Evolutionary conservation across 768 basidiomycete genomes (phyloP).

Genomic region (Paxillus involutus): DNA sequence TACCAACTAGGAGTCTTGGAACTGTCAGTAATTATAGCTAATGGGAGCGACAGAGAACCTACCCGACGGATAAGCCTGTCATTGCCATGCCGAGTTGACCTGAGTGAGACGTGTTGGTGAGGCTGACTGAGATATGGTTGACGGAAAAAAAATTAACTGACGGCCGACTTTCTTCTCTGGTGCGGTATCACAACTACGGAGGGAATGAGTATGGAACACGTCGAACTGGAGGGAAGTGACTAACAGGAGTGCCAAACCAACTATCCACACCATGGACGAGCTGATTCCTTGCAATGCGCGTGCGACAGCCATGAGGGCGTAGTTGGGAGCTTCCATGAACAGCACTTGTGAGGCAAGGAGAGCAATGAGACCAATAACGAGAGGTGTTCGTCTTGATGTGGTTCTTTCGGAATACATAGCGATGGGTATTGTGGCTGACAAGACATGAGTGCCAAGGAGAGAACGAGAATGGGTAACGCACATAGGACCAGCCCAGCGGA

Average conservation of each 20-base stretch:
- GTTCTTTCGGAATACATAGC: constrained; percentile 56
- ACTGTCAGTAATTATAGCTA: not conserved
- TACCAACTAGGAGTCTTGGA: constrained; percentile 50
- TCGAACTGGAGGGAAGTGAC: constrained; percentile 1
- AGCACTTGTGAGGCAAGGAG: constrained; percentile 56
- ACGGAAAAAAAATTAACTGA: constrained; percentile 27
- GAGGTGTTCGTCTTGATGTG: constrained; percentile 44
- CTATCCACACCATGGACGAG: constrained; percentile 62
- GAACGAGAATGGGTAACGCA: constrained; percentile 26
- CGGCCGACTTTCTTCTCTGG: constrained; percentile 50
- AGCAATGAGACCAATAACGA: constrained; percentile 49
- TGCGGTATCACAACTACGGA: constrained; percentile 51
- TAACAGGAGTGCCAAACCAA: constrained; percentile 60
- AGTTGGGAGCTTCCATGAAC: constrained; percentile 62
- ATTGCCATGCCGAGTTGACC: constrained; percentile 65
- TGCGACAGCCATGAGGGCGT: constrained; percentile 56
- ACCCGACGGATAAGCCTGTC: constrained; percentile 58
- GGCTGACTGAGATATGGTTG: not conserved
- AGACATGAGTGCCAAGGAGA: not conserved
- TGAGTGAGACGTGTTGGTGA: constrained; percentile 15
- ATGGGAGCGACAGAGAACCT: not conserved
- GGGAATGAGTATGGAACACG: constrained; percentile 9
- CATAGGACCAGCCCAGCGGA: constrained; percentile 57
- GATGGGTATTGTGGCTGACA: constrained; percentile 54
- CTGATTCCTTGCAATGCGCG: constrained; percentile 60